Conservation (phyloP, 208 protist species). For the Angomonas desouzai region DNA sequence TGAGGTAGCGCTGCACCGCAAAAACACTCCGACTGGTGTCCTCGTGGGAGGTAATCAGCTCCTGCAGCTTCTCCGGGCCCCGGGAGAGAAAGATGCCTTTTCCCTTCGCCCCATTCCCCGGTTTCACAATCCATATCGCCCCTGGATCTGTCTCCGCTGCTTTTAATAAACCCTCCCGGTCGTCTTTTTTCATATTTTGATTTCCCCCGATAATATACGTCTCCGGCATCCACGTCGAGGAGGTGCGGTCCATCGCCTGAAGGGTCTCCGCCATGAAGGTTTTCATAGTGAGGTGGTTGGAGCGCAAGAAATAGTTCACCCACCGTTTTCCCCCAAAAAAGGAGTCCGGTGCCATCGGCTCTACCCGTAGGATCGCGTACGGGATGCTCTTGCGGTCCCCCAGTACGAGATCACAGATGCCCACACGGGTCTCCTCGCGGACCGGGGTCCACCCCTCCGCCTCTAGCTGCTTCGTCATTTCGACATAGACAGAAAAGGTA, state of each 20-base stretch:
- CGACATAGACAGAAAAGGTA: slow-evolving; percentile 84
- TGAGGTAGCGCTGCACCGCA: slow-evolving; percentile 85
- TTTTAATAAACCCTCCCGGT: slow-evolving; percentile 41
- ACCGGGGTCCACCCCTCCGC: slow-evolving; percentile 44
- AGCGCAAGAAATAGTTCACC: slow-evolving; percentile 89
- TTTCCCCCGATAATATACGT: slow-evolving; percentile 72
- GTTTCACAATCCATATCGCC: slow-evolving; percentile 86
- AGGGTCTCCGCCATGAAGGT: slow-evolving; percentile 66
- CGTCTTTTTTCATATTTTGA: slow-evolving; percentile 43
- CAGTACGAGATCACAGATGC: slow-evolving; percentile 61
- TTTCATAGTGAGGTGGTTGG: slow-evolving; percentile 82
- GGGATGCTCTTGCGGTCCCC: slow-evolving; percentile 81
- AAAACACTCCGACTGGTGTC: slow-evolving; percentile 24
- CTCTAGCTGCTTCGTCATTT: slow-evolving; percentile 67
- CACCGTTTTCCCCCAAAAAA: slow-evolving; percentile 61
- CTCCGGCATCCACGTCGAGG: slow-evolving; percentile 62
- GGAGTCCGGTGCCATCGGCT: slow-evolving; percentile 42
- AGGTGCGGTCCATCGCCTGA: slow-evolving; percentile 32
- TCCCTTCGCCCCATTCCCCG: slow-evolving; percentile 74
- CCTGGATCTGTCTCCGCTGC: slow-evolving; percentile 21
- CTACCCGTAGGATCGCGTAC: slow-evolving; percentile 64
- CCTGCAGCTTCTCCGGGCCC: slow-evolving; percentile 24
- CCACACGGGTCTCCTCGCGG: slow-evolving; percentile 13
- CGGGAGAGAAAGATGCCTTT: slow-evolving; percentile 59
- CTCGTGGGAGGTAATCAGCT: slow-evolving; percentile 37